Conservation (phyloP, 352 stramenopile species). For the Phytophthora colocasiae region DNA sequence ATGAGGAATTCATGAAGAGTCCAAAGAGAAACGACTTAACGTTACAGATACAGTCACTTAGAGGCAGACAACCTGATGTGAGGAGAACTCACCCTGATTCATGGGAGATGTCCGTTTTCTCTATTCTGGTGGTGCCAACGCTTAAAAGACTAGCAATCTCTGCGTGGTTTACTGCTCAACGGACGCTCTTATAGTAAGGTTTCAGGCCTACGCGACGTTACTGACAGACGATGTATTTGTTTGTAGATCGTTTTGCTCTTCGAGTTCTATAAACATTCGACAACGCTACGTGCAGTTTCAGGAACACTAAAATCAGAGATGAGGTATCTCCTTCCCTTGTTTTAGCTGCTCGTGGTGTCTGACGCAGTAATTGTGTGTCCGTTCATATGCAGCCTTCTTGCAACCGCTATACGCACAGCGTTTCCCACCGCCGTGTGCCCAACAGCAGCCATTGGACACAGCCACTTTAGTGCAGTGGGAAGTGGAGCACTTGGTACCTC, state of each 20-base stretch:
- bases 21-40: too few relatives aligned
- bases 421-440: conserved; percentile 52
- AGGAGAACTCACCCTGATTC: neutral
- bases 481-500: conserved; percentile 44
- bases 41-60: neutral
- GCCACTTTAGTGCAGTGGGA: conserved; percentile 42
- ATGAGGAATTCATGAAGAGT: too few relatives aligned
- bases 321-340: neutral
- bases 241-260: too few relatives aligned
- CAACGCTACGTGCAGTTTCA: neutral
- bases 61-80: conserved; percentile 5
- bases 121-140: too few relatives aligned
- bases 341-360: conserved; percentile 37
- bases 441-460: conserved; percentile 50
- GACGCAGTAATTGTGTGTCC: conserved; percentile 52
- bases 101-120: neutral
- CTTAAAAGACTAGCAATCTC: too few relatives aligned
- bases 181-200: too few relatives aligned
- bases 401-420: conserved; percentile 41
- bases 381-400: conserved; percentile 44
- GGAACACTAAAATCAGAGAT: neutral
- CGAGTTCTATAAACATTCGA: too few relatives aligned
- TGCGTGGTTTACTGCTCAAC: too few relatives aligned
- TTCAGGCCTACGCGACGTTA: too few relatives aligned
- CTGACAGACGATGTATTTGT: too few relatives aligned